phyloP scores from a whole-genome alignment of 1,284 basidiomycete species.

The Polyporus tsugae region DNA sequence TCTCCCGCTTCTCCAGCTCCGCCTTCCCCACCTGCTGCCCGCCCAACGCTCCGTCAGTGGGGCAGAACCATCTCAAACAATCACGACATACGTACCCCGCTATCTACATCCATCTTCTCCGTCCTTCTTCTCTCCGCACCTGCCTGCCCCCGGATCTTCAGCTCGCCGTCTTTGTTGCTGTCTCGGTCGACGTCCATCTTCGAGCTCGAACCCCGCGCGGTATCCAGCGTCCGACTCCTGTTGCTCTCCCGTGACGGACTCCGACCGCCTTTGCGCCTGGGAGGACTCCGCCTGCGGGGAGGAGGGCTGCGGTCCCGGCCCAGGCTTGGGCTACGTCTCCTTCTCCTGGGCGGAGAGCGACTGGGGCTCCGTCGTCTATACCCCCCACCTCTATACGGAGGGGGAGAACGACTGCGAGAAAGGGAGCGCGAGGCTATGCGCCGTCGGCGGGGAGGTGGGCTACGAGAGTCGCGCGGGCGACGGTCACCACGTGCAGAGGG shows the following conservation, averaged over 20 bases:
- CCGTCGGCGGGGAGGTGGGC: constrained; percentile 64
- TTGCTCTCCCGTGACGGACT: constrained; percentile 31
- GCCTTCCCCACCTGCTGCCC: constrained; percentile 27
- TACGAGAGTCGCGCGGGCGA: constrained; percentile 56
- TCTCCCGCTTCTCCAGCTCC: constrained; percentile 67
- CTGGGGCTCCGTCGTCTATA: constrained; percentile 38
- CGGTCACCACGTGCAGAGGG: constrained; percentile 39
- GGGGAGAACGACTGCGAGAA: constrained; percentile 41
- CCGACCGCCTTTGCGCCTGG: constrained; percentile 32
- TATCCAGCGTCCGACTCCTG: constrained; percentile 36
- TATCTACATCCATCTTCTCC: constrained; percentile 30
- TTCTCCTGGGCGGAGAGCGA: constrained; percentile 48
- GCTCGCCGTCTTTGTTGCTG: constrained; percentile 47
- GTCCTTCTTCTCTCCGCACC: constrained; percentile 55
- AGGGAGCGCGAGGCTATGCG: constrained; percentile 54
- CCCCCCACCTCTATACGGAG: constrained; percentile 21
- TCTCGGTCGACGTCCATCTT: constrained; percentile 58
- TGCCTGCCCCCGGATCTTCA: constrained; percentile 80
- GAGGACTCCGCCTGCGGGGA: constrained; percentile 34
- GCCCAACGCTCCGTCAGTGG: neutral
- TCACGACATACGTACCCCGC: neutral
- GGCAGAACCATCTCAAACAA: neutral
- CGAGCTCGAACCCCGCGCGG: constrained; percentile 20
- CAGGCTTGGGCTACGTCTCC: constrained; percentile 43
- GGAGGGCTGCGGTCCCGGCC: constrained; percentile 32